Conservation (phyloP, 148 eudicot species). For the Hydrangea macrophylla region DNA sequence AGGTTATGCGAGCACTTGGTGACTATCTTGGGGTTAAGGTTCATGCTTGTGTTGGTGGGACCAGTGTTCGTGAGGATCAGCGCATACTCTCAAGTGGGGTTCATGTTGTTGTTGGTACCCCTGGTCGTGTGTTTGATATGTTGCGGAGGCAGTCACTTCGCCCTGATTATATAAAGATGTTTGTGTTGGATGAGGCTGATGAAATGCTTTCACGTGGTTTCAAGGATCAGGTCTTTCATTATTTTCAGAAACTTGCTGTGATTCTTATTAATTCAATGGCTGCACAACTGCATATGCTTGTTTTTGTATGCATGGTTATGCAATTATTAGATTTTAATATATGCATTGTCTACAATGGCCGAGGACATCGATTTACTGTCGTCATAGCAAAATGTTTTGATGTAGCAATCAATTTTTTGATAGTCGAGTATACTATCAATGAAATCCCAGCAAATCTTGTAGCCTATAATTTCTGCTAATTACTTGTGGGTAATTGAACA, state of each 20-base stretch:
- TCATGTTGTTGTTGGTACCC: conserved; percentile 55
- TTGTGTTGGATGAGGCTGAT: conserved; percentile 53
- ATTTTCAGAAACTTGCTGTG: background rate
- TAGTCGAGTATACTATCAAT: too few relatives aligned
- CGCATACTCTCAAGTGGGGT: conserved; percentile 44
- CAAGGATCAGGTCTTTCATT: conserved; percentile 39
- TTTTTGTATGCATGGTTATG: background rate
- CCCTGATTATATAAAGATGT: conserved; percentile 38
- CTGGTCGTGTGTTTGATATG: conserved; percentile 56
- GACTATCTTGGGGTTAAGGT: conserved; percentile 48
- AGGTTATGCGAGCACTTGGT: conserved; percentile 54
- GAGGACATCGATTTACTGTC: background rate
- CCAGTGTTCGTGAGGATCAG: conserved; percentile 47
- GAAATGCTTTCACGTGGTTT: conserved; percentile 54
- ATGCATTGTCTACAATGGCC: background rate
- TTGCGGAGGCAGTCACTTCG: conserved; percentile 38
- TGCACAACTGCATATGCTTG: background rate
- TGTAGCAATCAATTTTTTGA: background rate
- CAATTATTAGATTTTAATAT: too few relatives aligned
- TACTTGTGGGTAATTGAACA: background rate
- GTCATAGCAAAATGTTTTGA: background rate
- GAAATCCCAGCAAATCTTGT: too few relatives aligned
- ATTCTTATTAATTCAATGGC: background rate
- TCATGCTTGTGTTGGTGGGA: conserved; percentile 51
- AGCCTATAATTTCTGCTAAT: background rate